Evolutionary conservation across 805 yeast genomes (phyloP), one percentile per base, ranked within the genome.

Genomic region (Nakazawaea molendinolei): DNA sequence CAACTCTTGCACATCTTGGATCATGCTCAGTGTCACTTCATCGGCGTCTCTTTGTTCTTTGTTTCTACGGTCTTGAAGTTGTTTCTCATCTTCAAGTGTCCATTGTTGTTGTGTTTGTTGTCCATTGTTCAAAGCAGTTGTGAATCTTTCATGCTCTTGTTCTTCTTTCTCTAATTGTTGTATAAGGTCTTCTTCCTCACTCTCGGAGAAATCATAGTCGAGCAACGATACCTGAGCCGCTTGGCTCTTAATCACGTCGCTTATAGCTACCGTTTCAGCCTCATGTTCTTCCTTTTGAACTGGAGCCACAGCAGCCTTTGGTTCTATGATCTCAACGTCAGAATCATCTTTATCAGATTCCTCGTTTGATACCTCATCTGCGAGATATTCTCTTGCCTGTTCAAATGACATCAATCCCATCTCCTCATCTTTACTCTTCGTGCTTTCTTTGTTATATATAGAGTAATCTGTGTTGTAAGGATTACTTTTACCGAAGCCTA

Each of bases 1-100:
- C 28, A 92, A 63, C 44, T 87, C 95, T 58, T 92, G 96, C 14
- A 95, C 92, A 52, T 92, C 97, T 25, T 68, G 66, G 17, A 90
- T 72, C 97, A 92, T 92, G 1, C 73, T 73, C 5, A 74, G 71
- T 0, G 95, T 83, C 1, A 90, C 96, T 47, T 84, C 94, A 51
- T 92, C 97, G 0, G 97, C 75, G 54, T 90, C 97, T 47, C 97
- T 69, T 40, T 77, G 73, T 22, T 84, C 86, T 44, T 74, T 77
- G 25, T 66, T 71, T 26, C 75, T 70, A 49, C 79, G 76, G 35
- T 75, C 77, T 46, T 68, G 76, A n/a, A 86, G 58, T 13, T 60
- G 53, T 17, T 60, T 65, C 43, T 69, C 80, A 15, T 67, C 64
- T 15, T 55, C 58, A 44, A 58, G 42, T 2, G 55, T 44, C 63